Conservation (phyloP, 1,284 basidiomycete genomes). For the Cutaneotrichosporon sp. region DNA sequence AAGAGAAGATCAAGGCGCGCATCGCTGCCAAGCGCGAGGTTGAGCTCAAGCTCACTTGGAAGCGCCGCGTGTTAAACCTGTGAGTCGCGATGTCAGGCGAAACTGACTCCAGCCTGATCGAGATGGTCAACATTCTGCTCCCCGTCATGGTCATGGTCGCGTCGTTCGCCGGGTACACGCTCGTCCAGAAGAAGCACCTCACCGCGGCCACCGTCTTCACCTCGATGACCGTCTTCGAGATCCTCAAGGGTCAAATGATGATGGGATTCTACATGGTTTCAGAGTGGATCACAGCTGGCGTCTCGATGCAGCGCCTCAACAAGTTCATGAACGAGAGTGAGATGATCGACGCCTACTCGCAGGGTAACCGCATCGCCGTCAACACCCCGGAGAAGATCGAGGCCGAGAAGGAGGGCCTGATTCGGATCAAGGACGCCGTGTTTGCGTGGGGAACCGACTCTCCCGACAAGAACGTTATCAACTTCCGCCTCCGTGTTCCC, state of each 20-base stretch:
- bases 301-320: constrained; percentile 58
- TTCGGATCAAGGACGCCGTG: constrained; percentile 43
- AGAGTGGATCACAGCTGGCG: constrained; percentile 53
- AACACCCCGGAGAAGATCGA: constrained; percentile 37
- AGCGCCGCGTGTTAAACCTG: constrained; percentile 44
- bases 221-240: constrained; percentile 52
- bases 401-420: constrained; percentile 39
- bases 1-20: constrained; percentile 59
- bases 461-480: constrained; percentile 33
- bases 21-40: constrained; percentile 61
- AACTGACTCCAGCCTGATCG: constrained; percentile 16
- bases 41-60: constrained; percentile 58
- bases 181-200: constrained; percentile 56
- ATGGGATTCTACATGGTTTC: constrained; percentile 43
- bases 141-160: constrained; percentile 67
- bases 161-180: constrained; percentile 65
- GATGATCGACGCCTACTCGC: constrained; percentile 58
- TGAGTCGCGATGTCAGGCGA: constrained; percentile 27
- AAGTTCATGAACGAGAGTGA: constrained; percentile 60
- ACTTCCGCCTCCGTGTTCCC: constrained; percentile 59
- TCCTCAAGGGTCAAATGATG: constrained; percentile 44
- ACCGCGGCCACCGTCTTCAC: constrained; percentile 54
- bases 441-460: constrained; percentile 46
- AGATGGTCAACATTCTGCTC: constrained; percentile 60
- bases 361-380: constrained; percentile 32